Evolutionary conservation across 2,329 filamentous ascomycete species (phyloP).

Genomic region (Aspergillus unguis): DNA sequence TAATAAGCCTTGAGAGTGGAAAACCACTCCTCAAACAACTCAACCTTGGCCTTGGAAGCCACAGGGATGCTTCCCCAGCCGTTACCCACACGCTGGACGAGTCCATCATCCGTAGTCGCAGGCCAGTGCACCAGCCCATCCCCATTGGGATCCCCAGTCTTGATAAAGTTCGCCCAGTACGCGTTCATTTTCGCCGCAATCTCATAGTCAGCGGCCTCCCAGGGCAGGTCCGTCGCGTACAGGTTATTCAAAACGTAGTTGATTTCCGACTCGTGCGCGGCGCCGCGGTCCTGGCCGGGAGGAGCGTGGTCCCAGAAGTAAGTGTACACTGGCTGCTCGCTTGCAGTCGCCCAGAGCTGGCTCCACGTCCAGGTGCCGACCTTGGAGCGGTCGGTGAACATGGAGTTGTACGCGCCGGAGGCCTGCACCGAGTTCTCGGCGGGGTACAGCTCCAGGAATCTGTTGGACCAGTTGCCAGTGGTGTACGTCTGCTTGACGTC

Average conservation of each 20-base stretch:
- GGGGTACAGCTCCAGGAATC: not conserved
- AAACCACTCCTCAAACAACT: too few relatives aligned
- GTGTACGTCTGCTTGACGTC: slow-evolving; percentile 5
- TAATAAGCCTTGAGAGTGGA: too few relatives aligned
- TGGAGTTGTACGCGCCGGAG: slow-evolving; percentile 20
- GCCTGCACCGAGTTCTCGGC: slow-evolving; percentile 12
- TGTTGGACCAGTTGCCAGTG: not conserved
- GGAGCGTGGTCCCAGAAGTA: slow-evolving; percentile 30
- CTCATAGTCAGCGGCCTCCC: slow-evolving; percentile 21
- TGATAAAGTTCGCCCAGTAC: slow-evolving; percentile 33
- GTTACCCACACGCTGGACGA: slow-evolving; percentile 7
- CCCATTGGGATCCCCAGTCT: slow-evolving; percentile 32
- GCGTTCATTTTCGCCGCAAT: slow-evolving; percentile 24
- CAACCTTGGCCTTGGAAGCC: too few relatives aligned
- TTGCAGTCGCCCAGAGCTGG: slow-evolving; percentile 18
- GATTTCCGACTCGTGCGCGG: slow-evolving; percentile 29
- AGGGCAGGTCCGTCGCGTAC: slow-evolving; percentile 21
- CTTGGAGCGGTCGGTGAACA: slow-evolving; percentile 24
- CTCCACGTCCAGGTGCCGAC: slow-evolving; percentile 27
- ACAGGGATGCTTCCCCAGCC: slow-evolving; percentile 7
- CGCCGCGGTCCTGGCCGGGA: slow-evolving; percentile 24
- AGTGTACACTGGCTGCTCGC: slow-evolving; percentile 22
- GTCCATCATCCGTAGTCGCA: not conserved
- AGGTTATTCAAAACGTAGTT: slow-evolving; percentile 31
- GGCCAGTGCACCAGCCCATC: not conserved